Evolutionary conservation across 495 filamentous ascomycete species (phyloP).

Genomic region (Penicillium parvum): DNA sequence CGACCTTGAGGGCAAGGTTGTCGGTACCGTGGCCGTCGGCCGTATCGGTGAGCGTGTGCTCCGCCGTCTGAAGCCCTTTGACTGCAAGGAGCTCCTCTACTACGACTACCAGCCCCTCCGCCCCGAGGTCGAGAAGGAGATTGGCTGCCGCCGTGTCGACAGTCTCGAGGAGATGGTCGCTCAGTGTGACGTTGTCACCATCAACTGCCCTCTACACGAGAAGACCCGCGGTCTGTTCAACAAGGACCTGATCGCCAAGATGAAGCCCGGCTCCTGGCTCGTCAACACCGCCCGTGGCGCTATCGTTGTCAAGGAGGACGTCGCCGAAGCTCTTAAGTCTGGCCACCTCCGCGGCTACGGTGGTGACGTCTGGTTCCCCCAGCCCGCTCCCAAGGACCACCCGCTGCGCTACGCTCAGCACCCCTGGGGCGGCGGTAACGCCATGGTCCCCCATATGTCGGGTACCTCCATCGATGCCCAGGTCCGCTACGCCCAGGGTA

Average conservation of each 20-base stretch:
- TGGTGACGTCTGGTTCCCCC: constrained; percentile 90
- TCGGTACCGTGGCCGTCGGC: constrained; percentile 95
- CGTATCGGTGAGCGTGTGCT: constrained; percentile 98
- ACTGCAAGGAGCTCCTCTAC: constrained; percentile 99
- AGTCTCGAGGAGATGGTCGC: constrained; percentile 88
- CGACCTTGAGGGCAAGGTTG: constrained; percentile 95
- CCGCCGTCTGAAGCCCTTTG: constrained; percentile 89
- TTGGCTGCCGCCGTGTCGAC: constrained; percentile 86
- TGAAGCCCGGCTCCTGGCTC: constrained; percentile 97
- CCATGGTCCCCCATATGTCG: constrained; percentile 97
- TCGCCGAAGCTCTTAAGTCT: constrained; percentile 85
- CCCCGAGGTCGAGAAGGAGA: constrained; percentile 88
- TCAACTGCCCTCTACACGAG: constrained; percentile 99
- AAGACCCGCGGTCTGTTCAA: constrained; percentile 95
- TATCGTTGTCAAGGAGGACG: constrained; percentile 99
- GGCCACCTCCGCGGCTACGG: constrained; percentile 97
- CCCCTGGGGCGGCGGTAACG: constrained; percentile 95
- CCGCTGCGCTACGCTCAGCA: constrained; percentile 87
- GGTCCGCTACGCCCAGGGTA: constrained; percentile 86
- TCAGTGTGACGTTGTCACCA: constrained; percentile 97
- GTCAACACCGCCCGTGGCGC: constrained; percentile 98
- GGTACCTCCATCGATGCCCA: constrained; percentile 97
- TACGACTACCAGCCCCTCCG: constrained; percentile 96
- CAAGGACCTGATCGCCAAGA: constrained; percentile 99
- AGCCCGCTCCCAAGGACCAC: constrained; percentile 95